Percentiles rank a stretch among this genome's conserved stretches.
These are phyloP conservation scores for Dichomitus squalens DNA, from an alignment of 1,284 basidiomycete genomes.

Conservation along the genomic window DNA sequence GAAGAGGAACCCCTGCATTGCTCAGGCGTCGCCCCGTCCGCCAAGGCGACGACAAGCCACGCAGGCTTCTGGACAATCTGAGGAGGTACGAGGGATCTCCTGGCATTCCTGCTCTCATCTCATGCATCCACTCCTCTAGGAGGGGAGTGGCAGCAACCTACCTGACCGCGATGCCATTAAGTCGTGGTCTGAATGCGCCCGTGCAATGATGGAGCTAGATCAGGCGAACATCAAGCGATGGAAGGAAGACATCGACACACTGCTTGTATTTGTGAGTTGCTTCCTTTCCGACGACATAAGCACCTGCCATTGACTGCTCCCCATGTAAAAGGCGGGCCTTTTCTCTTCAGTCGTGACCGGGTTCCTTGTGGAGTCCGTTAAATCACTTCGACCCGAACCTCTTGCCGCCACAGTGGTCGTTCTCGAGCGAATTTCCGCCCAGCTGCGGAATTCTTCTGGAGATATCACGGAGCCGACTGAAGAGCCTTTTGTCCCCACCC, in stretches of 20 bases:
- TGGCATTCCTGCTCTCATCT: not conserved
- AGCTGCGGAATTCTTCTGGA: not conserved
- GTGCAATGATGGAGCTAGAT: conserved; percentile 5
- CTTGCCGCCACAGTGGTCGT: not conserved
- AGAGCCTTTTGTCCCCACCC: not conserved
- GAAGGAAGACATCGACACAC: conserved; percentile 11
- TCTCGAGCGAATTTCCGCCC: not conserved
- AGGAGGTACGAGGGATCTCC: not conserved
- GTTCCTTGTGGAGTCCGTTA: conserved; percentile 7
- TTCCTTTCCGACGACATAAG: too few relatives aligned
- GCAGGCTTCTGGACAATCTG: not conserved
- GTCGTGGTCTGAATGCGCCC: conserved; percentile 8
- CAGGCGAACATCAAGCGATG: conserved; percentile 2
- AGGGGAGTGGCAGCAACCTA: not conserved
- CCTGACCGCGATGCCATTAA: not conserved
- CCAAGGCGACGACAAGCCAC: too few relatives aligned
- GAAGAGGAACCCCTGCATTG: too few relatives aligned
- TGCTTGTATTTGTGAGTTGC: conserved; percentile 9
- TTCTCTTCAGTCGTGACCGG: conserved; percentile 13
- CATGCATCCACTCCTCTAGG: not conserved
- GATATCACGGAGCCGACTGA: not conserved
- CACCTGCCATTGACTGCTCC: too few relatives aligned
- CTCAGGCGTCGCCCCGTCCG: too few relatives aligned
- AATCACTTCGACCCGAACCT: conserved; percentile 3
- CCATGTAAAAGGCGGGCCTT: conserved; percentile 2